Evolutionary conservation across 108 stramenopile genomes (phyloP).

Genomic region (Parietichytrium sp.): DNA sequence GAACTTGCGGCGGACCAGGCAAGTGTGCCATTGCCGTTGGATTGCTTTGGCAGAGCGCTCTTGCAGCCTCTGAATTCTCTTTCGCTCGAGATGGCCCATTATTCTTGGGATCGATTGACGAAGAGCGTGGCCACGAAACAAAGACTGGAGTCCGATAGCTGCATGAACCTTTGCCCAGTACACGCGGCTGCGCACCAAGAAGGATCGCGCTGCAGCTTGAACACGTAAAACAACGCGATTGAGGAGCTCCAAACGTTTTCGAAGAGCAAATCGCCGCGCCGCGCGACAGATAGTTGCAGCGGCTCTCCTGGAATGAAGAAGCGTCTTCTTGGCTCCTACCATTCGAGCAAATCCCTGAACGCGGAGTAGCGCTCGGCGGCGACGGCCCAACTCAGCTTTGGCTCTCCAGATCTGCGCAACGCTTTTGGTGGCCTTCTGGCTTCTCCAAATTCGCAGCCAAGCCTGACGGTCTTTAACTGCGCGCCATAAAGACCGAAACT

Average conservation of each 20-base stretch:
- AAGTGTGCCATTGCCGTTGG: not conserved
- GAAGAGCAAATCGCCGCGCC: not conserved
- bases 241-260: not conserved
- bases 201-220: not conserved
- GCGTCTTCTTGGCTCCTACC: not conserved
- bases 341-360: not conserved
- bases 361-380: not conserved
- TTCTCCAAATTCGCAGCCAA: not conserved
- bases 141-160: not conserved
- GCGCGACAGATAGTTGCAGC: not conserved
- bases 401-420: not conserved
- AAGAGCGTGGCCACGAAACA: not conserved
- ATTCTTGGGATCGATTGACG: not conserved
- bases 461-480: slow-evolving; percentile 5
- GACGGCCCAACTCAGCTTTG: not conserved
- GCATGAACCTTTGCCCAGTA: not conserved
- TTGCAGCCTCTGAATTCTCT: not conserved
- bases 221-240: not conserved
- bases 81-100: not conserved
- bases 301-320: not conserved
- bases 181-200: not conserved
- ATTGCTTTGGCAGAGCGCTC: not conserved
- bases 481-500: not conserved
- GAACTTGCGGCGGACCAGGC: not conserved
- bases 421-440: not conserved